Evolutionary conservation across 2,329 filamentous ascomycete genomes (phyloP), one percentile per base, ranked within the genome.

Genomic region (Podosphaera leucotricha): DNA sequence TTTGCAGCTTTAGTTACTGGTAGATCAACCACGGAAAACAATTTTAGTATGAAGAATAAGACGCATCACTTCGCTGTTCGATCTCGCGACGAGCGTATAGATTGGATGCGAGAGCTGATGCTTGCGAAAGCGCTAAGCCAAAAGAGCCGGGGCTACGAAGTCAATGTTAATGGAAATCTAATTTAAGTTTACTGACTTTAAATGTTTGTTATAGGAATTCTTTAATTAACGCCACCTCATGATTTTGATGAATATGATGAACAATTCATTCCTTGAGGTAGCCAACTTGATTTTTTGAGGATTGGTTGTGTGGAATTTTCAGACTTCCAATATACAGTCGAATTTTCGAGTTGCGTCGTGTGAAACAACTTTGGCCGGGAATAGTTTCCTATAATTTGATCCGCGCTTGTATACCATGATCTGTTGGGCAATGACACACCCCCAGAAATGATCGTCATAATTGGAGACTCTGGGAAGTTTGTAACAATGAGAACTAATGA

Each of bases 91-190:
- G 82, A 94, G 58, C 72, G 87, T 48, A 94, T 95, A 55, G 87
- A 94, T 59, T 98, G 90, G 90, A 92, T 92, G 83, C 70, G 83
- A 44, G 83, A 92, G 68, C 65, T 92, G 48, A 92, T 92, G 83
- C 72, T 92, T 39, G 83, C 83, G 44, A 90, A 90, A 65, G 83
- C 83, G 16, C 65, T 84, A 58, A 81, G 77, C 66, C 79, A 84
- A 62, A 90, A 86, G 69, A 76, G 73, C 40, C 77, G 84, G 53
- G 83, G 83, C 16, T 87, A 80, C 53, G 80, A 86, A 62, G 74
- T 90, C 53, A 80, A 75, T 56, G 74, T 86, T 50, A 87, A 87
- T 57, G 82, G 82, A 38, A 78, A 75, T 61, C 78, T 77, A 72
- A 77, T 80, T 55, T 80, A 16, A 44, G 38, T 13, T 18, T 13